phyloP scores from a whole-genome alignment of 352 stramenopile species.

The Phytophthora litchii region DNA sequence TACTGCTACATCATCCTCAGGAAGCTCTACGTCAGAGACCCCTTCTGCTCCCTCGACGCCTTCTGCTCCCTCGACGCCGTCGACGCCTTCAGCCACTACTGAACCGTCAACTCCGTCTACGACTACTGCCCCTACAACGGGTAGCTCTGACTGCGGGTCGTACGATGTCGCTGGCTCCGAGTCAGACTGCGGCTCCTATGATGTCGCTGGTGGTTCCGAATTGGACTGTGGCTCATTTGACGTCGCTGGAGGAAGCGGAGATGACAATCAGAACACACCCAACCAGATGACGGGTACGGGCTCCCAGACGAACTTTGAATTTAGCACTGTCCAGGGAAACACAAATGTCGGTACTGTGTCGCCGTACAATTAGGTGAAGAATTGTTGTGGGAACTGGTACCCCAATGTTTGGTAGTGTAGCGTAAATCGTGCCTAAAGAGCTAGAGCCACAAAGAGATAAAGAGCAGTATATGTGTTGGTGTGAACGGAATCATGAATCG shows the following conservation, averaged over 20 bases:
- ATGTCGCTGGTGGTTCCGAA: constrained; percentile 3
- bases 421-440: constrained; percentile 5
- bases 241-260: constrained; percentile 10
- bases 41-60: constrained; percentile 7
- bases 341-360: constrained; percentile 18
- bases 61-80: constrained; percentile 5
- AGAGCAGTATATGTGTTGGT: constrained; percentile 9
- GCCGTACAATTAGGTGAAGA: constrained; percentile 16
- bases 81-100: constrained; percentile 1
- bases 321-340: constrained; percentile 15
- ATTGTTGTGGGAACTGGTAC: not conserved
- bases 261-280: constrained; percentile 1
- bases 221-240: constrained; percentile 20
- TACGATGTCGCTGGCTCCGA: constrained; percentile 17
- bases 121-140: constrained; percentile 1
- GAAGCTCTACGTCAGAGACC: not conserved
- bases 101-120: constrained; percentile 7
- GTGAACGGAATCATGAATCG: not conserved
- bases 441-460: constrained; percentile 8
- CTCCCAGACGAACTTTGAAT: constrained; percentile 26
- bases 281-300: constrained; percentile 7
- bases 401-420: constrained; percentile 10
- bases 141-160: constrained; percentile 16
- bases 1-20: constrained; percentile 5
- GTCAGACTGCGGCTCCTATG: constrained; percentile 19